Evolutionary conservation across 1,284 basidiomycete species (phyloP).

Genomic region (Tylopilus orsonianus): DNA sequence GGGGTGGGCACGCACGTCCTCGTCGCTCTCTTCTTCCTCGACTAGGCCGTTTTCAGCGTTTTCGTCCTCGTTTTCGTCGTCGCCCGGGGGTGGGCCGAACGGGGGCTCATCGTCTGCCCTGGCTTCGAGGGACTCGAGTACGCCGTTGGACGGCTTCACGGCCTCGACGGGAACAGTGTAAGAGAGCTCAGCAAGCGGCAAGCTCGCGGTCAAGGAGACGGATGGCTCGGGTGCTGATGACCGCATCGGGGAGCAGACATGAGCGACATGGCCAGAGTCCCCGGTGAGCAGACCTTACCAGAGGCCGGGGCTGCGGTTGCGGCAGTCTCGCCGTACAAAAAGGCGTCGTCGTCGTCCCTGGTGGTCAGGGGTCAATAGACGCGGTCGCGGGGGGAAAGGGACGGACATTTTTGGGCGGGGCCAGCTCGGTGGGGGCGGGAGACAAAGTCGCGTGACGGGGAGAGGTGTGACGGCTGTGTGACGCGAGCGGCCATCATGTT

Average conservation of each 20-base stretch:
- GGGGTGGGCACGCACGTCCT: slow-evolving; percentile 36
- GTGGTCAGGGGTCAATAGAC: slow-evolving; percentile 28
- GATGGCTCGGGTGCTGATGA: slow-evolving; percentile 55
- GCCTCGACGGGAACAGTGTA: slow-evolving; percentile 49
- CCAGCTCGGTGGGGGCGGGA: slow-evolving; percentile 23
- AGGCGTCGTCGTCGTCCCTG: slow-evolving; percentile 74
- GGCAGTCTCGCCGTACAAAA: slow-evolving; percentile 63
- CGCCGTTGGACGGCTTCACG: slow-evolving; percentile 43
- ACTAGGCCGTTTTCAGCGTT: slow-evolving; percentile 30
- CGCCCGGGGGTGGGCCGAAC: slow-evolving; percentile 25
- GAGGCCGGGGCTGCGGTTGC: slow-evolving; percentile 38
- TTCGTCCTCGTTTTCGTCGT: slow-evolving; percentile 35
- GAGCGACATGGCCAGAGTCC: too few species aligned
- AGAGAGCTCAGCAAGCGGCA: slow-evolving; percentile 24
- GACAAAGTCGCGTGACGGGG: slow-evolving; percentile 30
- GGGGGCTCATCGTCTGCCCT: slow-evolving; percentile 40
- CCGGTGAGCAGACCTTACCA: too few species aligned
- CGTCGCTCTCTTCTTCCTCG: slow-evolving; percentile 43
- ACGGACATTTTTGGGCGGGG: slow-evolving; percentile 37
- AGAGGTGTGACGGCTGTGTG: too few species aligned
- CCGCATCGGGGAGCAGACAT: slow-evolving; percentile 36
- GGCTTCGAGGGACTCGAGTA: slow-evolving; percentile 48
- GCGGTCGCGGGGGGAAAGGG: slow-evolving; percentile 20
- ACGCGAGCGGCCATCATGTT: too few species aligned
- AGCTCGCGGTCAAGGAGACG: slow-evolving; percentile 37